Conservation (phyloP, 1,139 yeast species). For the Taphrina wiesneri region DNA sequence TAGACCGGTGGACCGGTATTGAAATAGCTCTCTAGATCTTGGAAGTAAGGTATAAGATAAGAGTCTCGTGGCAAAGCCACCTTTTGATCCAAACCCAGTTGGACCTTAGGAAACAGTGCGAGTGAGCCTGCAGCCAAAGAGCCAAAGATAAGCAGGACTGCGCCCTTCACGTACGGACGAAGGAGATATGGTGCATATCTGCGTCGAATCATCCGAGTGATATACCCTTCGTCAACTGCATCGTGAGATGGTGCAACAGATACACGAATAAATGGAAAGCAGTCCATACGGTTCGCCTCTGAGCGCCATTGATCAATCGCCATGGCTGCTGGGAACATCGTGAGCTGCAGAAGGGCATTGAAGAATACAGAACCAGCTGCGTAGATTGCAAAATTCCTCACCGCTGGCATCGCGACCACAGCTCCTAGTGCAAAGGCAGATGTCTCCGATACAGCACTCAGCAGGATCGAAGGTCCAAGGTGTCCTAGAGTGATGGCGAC, state of each 20-base stretch:
- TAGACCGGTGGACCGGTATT: conserved; percentile 92
- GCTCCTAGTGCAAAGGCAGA: conserved; percentile 78
- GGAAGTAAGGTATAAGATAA: conserved; percentile 74
- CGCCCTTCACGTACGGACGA: conserved; percentile 52
- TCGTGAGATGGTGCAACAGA: not conserved
- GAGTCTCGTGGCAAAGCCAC: conserved; percentile 83
- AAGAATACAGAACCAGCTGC: conserved; percentile 82
- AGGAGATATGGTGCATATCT: conserved; percentile 63
- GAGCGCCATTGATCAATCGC: conserved; percentile 65
- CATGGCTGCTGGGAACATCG: conserved; percentile 74
- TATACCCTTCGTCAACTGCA: conserved; percentile 39
- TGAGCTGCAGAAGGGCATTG: conserved; percentile 76
- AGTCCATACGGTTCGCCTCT: conserved; percentile 62
- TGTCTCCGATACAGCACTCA: conserved; percentile 74
- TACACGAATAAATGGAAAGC: conserved; percentile 47
- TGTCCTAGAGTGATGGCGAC: conserved; percentile 65
- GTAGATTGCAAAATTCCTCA: conserved; percentile 83
- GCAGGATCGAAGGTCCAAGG: conserved; percentile 83
- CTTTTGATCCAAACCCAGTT: conserved; percentile 84
- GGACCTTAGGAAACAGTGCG: conserved; percentile 64
- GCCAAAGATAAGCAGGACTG: conserved; percentile 57
- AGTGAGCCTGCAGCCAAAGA: conserved; percentile 68
- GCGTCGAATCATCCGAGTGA: conserved; percentile 44
- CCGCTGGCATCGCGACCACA: conserved; percentile 91
- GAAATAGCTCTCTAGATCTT: conserved; percentile 69